Base-by-base conservation (phyloP, 1,139 yeast genomes). In the Diutina rugosa region DNA sequence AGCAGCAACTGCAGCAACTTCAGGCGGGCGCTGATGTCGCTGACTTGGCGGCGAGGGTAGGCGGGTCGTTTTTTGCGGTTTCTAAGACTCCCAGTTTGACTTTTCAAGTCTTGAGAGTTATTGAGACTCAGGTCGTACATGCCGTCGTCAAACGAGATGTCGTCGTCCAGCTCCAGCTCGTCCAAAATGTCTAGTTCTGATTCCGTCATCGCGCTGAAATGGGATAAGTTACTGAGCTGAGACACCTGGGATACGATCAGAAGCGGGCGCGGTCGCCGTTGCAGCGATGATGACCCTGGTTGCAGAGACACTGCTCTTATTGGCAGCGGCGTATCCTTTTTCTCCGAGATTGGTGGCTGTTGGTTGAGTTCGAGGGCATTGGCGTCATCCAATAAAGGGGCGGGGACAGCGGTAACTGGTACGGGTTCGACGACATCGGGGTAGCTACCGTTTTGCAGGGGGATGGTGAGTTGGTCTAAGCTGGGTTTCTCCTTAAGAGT, bases 191-290 rank as follows among this genome's bases (percentile, higher is more conserved):
- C 77, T 62, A 74, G 60, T 63, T 77, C 81, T 6, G 77, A 73
- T 57, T 74, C 80, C 8, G 79, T 73, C 62, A 74, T 74, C 32
- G 79, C 78, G 1, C 84, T 79, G 61, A 79, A 73, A 61, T 83
- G 87, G 56, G 87, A 82, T 48, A 78, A 63, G 56, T 77, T 80
- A 58, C 84, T 79, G 29, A 77, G 63, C 61, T 80, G 80, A 57
- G 87, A 81, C 45, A 79, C 72, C 62, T 83, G 88, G 0, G 91
- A 85, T 2, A 85, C 70, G 69, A 84, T 79, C 0, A 91, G 85
- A 5, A 82, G 74, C 1, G 91, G 90, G 56, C 93, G 70, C 4
- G 77, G 71, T 56, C 76, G 28, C 26, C 51, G 51, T 10, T 28
- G 16, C n/a, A 44, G 9, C 46, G 18, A 8, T 14, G 46, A 44